Evolutionary conservation across 805 yeast genomes (phyloP), one percentile per base, ranked within the genome.

Genomic region (Hermanozyma aechmeae): DNA sequence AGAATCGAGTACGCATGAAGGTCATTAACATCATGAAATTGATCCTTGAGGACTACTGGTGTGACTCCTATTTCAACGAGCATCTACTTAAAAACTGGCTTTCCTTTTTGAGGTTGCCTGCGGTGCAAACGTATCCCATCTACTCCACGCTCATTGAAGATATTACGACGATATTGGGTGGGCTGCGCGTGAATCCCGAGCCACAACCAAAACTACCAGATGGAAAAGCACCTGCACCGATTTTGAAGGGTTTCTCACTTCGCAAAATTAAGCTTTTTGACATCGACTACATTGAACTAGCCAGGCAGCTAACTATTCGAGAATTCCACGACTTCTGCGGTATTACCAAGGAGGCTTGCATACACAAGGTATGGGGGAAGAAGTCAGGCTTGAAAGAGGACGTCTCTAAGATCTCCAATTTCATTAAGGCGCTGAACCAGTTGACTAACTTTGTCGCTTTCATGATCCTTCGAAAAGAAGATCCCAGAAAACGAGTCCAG

Each of bases 401-500:
- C 24, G 47, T 51, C 21, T 54, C 52, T 3, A 38, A 40, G 34
- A 74, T 82, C 30, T 64, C 79, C 13, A 61, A 58, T 17, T 82
- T 82, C 45, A 79, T 84, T 38, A 61, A 68, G 28, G 73, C 78
- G 32, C 85, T 95, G 13, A 89, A 89, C 47, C 74, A 73, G 32
- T 56, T 87, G 33, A 85, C 96, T 0, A 81, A 80, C 49, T 85
- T 78, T 59, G 84, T 84, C 7, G 76, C 92, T 0, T 78, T 73
- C 37, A 72, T 75, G 64, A 79, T 89, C 38, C 69, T 89, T 32
- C 59, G 71, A 24, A 74, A 74, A 34, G 55, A 60, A 6, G 93
- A 84, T 29, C 50, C 71, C 3, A 69, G 73, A 39, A 73, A 71
- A 39, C 68, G 97, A 42, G 85, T 81, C 2, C 72, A 64, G 26